A percentile compares a stretch with the other conserved stretches of the same genome.
Evolutionary conservation across 176 grass and related monocot genomes (phyloP).

Genomic region (Oropetium thomaeum): DNA sequence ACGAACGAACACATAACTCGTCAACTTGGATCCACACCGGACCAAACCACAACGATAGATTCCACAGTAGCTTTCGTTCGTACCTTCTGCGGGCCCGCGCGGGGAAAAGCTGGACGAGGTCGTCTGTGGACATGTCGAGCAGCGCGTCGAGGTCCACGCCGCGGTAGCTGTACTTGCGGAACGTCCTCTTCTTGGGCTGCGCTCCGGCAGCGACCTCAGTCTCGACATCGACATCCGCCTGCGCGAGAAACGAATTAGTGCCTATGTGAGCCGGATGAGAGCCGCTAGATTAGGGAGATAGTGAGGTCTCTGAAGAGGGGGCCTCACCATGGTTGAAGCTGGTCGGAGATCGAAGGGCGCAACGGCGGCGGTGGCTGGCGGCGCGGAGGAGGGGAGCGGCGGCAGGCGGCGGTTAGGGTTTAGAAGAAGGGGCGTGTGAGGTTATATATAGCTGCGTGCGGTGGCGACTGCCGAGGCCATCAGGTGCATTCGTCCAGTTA

Average conservation of each 20-base stretch:
- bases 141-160: slow-evolving; percentile 92
- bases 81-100: slow-evolving; percentile 88
- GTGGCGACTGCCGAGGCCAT: neutral
- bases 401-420: slow-evolving; percentile 29
- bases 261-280: neutral
- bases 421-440: neutral
- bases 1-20: neutral
- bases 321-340: slow-evolving; percentile 26
- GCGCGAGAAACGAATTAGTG: neutral
- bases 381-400: neutral
- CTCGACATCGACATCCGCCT: slow-evolving; percentile 76
- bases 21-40: neutral
- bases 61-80: neutral
- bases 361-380: neutral
- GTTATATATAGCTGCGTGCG: slow-evolving; percentile 27
- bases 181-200: slow-evolving; percentile 96
- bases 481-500: neutral
- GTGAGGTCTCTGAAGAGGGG: neutral
- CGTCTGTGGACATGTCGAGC: slow-evolving; percentile 94
- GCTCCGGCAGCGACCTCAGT: slow-evolving; percentile 55
- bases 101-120: slow-evolving; percentile 93
- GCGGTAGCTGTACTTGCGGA: slow-evolving; percentile 94
- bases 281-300: neutral
- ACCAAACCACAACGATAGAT: neutral
- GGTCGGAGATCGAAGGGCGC: neutral